Percentiles rank a stretch among this genome's conserved stretches.
Conservation (phyloP, 768 basidiomycete species). For the Naganishia onofrii region DNA sequence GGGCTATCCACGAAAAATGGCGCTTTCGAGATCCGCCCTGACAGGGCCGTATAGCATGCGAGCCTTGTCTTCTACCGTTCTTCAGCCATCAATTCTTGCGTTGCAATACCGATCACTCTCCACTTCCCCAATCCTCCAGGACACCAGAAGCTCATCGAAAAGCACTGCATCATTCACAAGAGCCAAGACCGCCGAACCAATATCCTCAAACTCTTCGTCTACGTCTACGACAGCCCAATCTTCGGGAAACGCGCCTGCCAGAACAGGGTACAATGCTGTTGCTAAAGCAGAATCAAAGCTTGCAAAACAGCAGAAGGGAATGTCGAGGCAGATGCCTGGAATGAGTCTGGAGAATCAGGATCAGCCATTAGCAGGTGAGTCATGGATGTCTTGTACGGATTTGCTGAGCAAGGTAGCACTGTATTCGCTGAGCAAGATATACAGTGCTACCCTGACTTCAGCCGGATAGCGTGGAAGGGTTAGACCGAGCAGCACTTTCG, state of each 20-base stretch:
- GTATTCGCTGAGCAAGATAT: too few relatives aligned
- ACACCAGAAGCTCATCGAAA: neutral
- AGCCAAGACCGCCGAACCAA: neutral
- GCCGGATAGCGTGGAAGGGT: too few relatives aligned
- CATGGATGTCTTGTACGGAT: neutral
- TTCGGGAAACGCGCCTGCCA: neutral
- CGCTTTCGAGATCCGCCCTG: neutral
- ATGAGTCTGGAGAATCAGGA: slow-evolving; percentile 25
- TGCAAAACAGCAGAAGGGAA: slow-evolving; percentile 22
- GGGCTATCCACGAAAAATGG: neutral
- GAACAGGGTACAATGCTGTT: slow-evolving; percentile 20
- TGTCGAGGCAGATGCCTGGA: slow-evolving; percentile 22
- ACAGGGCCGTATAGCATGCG: neutral
- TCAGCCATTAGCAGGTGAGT: slow-evolving; percentile 24
- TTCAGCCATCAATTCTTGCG: neutral
- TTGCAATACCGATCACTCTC: slow-evolving; percentile 7
- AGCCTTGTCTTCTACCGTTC: neutral
- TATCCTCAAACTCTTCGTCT: neutral
- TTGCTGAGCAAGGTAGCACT: neutral
- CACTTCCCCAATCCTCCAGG: neutral
- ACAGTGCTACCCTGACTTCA: neutral
- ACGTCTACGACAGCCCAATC: slow-evolving; percentile 13
- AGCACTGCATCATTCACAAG: slow-evolving; percentile 14
- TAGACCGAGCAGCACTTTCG: too few relatives aligned
- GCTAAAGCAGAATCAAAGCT: slow-evolving; percentile 18